Evolutionary conservation across 257 asterid species (phyloP).

Genomic region (Datura wrightii): DNA sequence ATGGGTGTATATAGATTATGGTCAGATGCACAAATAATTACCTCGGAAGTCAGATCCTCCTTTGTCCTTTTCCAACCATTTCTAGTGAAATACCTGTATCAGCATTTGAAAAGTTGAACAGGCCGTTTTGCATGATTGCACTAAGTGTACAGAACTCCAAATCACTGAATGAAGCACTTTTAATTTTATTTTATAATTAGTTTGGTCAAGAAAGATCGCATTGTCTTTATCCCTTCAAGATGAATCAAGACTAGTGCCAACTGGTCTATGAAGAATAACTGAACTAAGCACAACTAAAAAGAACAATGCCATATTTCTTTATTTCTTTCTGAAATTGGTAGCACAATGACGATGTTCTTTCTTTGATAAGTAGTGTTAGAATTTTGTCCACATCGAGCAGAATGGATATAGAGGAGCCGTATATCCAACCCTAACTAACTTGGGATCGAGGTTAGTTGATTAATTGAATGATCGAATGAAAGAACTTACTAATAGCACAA

Average conservation of each 20-base stretch:
- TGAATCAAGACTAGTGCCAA: background rate
- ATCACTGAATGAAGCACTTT: constrained; percentile 16
- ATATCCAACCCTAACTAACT: background rate
- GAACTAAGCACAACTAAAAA: background rate
- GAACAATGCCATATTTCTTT: background rate
- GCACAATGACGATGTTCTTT: too few relatives aligned
- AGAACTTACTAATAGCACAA: background rate
- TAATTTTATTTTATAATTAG: constrained; percentile 6
- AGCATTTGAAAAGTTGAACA: constrained; percentile 30
- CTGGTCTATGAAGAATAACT: background rate
- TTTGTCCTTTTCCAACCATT: constrained; percentile 89
- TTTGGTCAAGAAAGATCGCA: background rate
- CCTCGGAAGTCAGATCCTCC: constrained; percentile 76
- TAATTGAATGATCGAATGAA: background rate
- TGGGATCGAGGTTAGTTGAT: background rate
- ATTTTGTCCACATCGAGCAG: background rate
- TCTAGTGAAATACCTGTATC: constrained; percentile 83
- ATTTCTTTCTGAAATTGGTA: too few relatives aligned
- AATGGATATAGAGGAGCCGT: background rate
- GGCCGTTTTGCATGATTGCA: background rate
- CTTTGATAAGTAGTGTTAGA: background rate
- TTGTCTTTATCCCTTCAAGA: background rate
- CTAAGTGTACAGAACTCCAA: constrained; percentile 10
- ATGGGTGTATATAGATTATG: background rate
- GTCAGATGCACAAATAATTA: constrained; percentile 37